A percentile compares a stretch with the other conserved stretches of the same genome.
Evolutionary conservation across 2,329 filamentous ascomycete species (phyloP).

Genomic region (Aspergillus viridinutans): DNA sequence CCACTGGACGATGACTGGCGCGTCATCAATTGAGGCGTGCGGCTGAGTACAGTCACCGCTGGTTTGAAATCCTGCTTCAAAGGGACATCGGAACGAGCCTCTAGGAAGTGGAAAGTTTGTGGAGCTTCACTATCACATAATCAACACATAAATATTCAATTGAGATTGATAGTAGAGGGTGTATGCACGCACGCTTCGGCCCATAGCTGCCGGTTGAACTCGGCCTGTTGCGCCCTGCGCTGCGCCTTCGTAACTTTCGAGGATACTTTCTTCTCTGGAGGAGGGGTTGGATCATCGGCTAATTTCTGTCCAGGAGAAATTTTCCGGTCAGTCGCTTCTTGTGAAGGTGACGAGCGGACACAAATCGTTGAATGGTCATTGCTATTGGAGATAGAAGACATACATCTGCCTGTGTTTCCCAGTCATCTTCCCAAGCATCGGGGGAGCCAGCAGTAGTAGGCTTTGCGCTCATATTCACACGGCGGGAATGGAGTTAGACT

Average conservation of each 20-base stretch:
- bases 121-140: slow-evolving; percentile 60
- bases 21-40: slow-evolving; percentile 67
- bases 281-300: slow-evolving; percentile 34
- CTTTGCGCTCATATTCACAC: slow-evolving; percentile 39
- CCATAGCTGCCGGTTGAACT: slow-evolving; percentile 83
- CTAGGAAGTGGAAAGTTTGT: slow-evolving; percentile 70
- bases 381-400: slow-evolving; percentile 8
- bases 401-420: slow-evolving; percentile 75
- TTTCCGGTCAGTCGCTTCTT: slow-evolving; percentile 3
- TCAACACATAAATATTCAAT: background rate
- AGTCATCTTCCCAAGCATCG: slow-evolving; percentile 89
- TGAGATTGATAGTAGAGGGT: background rate
- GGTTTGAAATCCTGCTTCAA: slow-evolving; percentile 72
- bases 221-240: slow-evolving; percentile 71
- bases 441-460: slow-evolving; percentile 53
- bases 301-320: slow-evolving; percentile 32
- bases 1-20: slow-evolving; percentile 47
- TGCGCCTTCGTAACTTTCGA: slow-evolving; percentile 68
- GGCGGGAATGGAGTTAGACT: background rate
- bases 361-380: background rate
- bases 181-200: slow-evolving; percentile 65
- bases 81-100: slow-evolving; percentile 60
- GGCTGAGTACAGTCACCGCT: slow-evolving; percentile 76
- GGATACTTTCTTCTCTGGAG: slow-evolving; percentile 43
- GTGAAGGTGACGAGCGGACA: background rate